Percentiles rank a stretch among this genome's conserved stretches.
Conservation (phyloP, 2,329 filamentous ascomycete genomes). For the Alternaria sp. region DNA sequence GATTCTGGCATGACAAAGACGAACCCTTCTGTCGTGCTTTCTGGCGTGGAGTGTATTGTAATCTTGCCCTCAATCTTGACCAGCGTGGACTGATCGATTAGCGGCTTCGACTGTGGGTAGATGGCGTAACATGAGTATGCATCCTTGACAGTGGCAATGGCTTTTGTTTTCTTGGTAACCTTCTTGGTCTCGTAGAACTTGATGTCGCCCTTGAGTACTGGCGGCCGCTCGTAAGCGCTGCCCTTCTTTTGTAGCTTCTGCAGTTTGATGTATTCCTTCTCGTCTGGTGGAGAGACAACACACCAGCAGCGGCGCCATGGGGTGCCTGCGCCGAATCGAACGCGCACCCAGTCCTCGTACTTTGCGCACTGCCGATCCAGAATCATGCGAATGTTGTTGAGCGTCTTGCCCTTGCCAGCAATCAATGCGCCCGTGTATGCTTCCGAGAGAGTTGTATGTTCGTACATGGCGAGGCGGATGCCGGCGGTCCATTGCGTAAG, state of each 20-base stretch:
- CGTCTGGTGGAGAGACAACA: constrained; percentile 89
- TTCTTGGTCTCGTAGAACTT: constrained; percentile 93
- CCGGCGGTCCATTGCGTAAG: constrained; percentile 95
- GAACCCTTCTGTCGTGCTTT: constrained; percentile 86
- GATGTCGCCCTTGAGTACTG: constrained; percentile 83
- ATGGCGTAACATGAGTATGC: constrained; percentile 94
- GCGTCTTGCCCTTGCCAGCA: constrained; percentile 86
- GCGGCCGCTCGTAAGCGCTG: constrained; percentile 81
- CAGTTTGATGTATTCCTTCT: constrained; percentile 86
- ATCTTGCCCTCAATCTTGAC: constrained; percentile 94
- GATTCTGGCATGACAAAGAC: constrained; percentile 98
- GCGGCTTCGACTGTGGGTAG: constrained; percentile 90
- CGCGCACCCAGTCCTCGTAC: constrained; percentile 92
- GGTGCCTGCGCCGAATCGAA: constrained; percentile 93
- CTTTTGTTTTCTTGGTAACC: constrained; percentile 88
- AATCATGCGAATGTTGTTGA: constrained; percentile 91
- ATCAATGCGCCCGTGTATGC: constrained; percentile 96
- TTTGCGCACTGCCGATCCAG: constrained; percentile 82
- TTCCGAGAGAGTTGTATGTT: constrained; percentile 91
- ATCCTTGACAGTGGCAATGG: constrained; percentile 90
- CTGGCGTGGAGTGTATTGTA: constrained; percentile 81
- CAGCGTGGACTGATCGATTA: constrained; percentile 93
- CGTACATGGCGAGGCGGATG: constrained; percentile 92
- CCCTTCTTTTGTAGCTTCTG: constrained; percentile 85
- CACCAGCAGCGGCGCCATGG: constrained; percentile 98